Percentiles rank a stretch among this genome's conserved stretches.
Evolutionary conservation across 2,329 filamentous ascomycete species (phyloP).

Genomic region (Neofusicoccum laricinum): DNA sequence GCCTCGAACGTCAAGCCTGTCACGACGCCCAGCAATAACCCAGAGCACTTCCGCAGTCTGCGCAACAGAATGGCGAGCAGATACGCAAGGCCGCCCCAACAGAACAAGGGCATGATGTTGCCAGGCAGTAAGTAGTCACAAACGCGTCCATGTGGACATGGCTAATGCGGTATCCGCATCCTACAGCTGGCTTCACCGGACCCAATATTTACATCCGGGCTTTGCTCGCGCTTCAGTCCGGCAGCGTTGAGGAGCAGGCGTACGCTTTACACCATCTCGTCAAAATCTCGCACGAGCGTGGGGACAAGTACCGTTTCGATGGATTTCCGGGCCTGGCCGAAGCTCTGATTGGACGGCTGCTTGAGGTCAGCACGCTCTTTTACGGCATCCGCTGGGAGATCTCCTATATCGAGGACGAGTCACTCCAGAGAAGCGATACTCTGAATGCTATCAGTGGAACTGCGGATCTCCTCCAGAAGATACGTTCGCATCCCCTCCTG

Average conservation of each 20-base stretch:
- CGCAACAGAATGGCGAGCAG: constrained; percentile 46
- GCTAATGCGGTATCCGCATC: constrained; percentile 8
- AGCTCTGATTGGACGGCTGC: constrained; percentile 77
- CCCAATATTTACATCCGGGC: constrained; percentile 91
- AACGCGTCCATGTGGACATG: not conserved
- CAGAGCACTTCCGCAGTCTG: constrained; percentile 62
- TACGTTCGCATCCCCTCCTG: constrained; percentile 57
- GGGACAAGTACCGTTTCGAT: constrained; percentile 94
- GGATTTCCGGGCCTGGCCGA: constrained; percentile 87
- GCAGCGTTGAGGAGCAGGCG: constrained; percentile 77
- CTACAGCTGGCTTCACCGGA: constrained; percentile 60
- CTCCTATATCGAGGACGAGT: constrained; percentile 60
- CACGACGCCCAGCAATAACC: constrained; percentile 71
- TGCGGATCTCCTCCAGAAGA: constrained; percentile 67
- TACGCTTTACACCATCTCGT: constrained; percentile 92
- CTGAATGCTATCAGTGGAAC: constrained; percentile 67
- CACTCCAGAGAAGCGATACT: constrained; percentile 50
- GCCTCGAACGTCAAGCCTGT: constrained; percentile 69
- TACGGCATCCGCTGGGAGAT: constrained; percentile 81
- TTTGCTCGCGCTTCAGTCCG: constrained; percentile 77
- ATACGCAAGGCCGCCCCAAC: constrained; percentile 18
- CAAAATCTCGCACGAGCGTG: constrained; percentile 90
- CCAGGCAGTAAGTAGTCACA: constrained; percentile 58
- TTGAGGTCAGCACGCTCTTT: constrained; percentile 75
- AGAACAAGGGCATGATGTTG: constrained; percentile 54